These are phyloP conservation scores for Diaporthe citriasiana DNA, from an alignment of 2,329 filamentous ascomycete genomes.

Conservation along the genomic window DNA sequence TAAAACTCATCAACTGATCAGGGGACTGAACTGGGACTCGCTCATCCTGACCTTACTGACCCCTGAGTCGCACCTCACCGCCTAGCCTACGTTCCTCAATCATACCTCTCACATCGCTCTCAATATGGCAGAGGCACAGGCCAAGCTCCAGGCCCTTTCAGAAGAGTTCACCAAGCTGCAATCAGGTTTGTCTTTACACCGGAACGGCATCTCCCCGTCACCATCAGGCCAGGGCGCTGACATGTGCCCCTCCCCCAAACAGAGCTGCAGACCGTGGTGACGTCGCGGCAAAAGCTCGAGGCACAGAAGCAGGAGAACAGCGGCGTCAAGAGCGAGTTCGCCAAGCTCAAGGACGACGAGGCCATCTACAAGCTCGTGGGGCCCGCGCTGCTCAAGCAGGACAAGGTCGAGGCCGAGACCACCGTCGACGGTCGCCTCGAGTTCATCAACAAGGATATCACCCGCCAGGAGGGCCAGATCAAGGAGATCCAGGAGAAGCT, in stretches of 20 bases:
- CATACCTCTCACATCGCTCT: background rate
- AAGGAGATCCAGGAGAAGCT: conserved; percentile 69
- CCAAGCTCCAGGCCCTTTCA: conserved; percentile 83
- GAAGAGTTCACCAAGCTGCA: conserved; percentile 92
- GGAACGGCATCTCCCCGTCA: background rate
- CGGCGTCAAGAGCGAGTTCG: conserved; percentile 92
- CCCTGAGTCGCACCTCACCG: conserved; percentile 15
- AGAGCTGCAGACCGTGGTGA: conserved; percentile 85
- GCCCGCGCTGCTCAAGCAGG: conserved; percentile 94
- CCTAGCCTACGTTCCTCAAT: background rate
- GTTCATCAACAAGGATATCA: conserved; percentile 94
- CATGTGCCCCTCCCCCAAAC: background rate
- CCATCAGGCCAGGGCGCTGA: conserved; percentile 15
- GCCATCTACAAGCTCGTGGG: conserved; percentile 97
- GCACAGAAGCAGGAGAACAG: conserved; percentile 94
- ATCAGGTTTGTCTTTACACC: conserved; percentile 69
- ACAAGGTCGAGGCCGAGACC: conserved; percentile 88
- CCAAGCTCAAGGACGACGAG: conserved; percentile 81
- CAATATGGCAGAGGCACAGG: conserved; percentile 80
- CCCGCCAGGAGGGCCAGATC: conserved; percentile 64
- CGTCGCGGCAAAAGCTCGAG: conserved; percentile 90
- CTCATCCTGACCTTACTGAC: background rate
- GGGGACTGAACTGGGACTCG: background rate
- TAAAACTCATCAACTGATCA: conserved; percentile 21
- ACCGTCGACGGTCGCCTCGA: conserved; percentile 92